Evolutionary conservation across 1,284 basidiomycete species (phyloP), one percentile per base, ranked within the genome.

Genomic region (Paramarasmius palmivorus): DNA sequence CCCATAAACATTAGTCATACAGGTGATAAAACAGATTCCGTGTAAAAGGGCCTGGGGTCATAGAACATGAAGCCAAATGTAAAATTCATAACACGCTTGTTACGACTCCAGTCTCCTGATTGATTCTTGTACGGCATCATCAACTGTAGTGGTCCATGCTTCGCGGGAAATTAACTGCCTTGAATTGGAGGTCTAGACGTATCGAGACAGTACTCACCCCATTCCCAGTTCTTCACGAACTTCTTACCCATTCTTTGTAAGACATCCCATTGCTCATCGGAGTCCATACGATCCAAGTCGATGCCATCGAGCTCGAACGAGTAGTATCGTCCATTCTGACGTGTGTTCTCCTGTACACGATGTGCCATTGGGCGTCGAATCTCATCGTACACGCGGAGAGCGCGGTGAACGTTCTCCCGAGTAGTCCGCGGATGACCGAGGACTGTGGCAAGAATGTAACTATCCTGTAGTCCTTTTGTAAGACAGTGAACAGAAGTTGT

Each of bases 181-280:
- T 12, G n/a, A 25, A 20, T 15, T 15, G 19, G 25, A 3, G 17
- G 14, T n/a, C 15, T 9, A n/a, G 49, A 49, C 8, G 20, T 8
- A 46, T 19, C 9, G 36, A 51, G 15, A 29, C n/a, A 35, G 40
- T 32, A 55, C 52, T 49, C 44, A 58, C 58, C 58, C 77, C 76
- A 78, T 51, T 76, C 74, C 76, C 76, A 79, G 40, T 72, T 74
- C 56, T 69, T 68, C 12, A 68, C 70, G 26, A 78, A 63, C n/a
- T 63, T 62, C 14, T 68, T 59, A 10, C 68, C 68, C 14, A 77
- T 61, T 10, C 60, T 51, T 15, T 66, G 65, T 20, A 78, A 63
- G 32, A 61, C 61, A 3, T 65, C 53, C 35, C 66, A 57, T 22
- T 69, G 58, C 39, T 71, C 66, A 4, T 65, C 61, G 14, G 64